Conservation (phyloP, 148 eudicot genomes). For the Dianthus caryophyllus region DNA sequence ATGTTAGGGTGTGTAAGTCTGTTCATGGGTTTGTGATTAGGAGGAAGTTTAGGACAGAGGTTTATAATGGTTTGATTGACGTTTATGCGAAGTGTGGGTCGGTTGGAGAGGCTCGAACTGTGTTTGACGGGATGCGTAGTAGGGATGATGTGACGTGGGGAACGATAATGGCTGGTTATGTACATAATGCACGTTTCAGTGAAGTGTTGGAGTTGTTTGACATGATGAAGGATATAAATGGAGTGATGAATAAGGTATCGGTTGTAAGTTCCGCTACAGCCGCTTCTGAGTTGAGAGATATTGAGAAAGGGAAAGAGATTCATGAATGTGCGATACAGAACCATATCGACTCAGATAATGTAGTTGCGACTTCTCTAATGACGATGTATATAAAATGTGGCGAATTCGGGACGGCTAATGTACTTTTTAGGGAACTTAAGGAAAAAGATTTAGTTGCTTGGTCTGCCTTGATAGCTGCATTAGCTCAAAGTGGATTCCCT, state of each 20-base stretch:
- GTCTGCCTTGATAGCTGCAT: slow-evolving; percentile 63
- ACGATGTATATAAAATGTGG: slow-evolving; percentile 75
- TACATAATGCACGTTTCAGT: slow-evolving; percentile 36
- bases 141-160: slow-evolving; percentile 69
- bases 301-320: slow-evolving; percentile 50
- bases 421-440: slow-evolving; percentile 41
- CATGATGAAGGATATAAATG: slow-evolving; percentile 33
- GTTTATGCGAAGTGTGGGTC: slow-evolving; percentile 50
- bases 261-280: slow-evolving; percentile 56
- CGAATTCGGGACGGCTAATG: slow-evolving; percentile 39
- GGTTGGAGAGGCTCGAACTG: slow-evolving; percentile 28
- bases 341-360: slow-evolving; percentile 38
- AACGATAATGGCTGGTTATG: slow-evolving; percentile 71
- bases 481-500: slow-evolving; percentile 49
- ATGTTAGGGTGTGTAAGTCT: slow-evolving; percentile 40
- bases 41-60: slow-evolving; percentile 37
- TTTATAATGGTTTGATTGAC: slow-evolving; percentile 64
- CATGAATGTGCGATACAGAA: slow-evolving; percentile 42
- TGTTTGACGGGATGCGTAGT: slow-evolving; percentile 45
- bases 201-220: slow-evolving; percentile 54
- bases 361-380: slow-evolving; percentile 60
- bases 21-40: slow-evolving; percentile 53
- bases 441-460: slow-evolving; percentile 66
- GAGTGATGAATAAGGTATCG: slow-evolving; percentile 51
- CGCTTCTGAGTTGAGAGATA: slow-evolving; percentile 55